Percentiles rank a stretch among this genome's conserved stretches.
phyloP scores from a whole-genome alignment of 257 asterid genomes.

The Solanum virginianum region DNA sequence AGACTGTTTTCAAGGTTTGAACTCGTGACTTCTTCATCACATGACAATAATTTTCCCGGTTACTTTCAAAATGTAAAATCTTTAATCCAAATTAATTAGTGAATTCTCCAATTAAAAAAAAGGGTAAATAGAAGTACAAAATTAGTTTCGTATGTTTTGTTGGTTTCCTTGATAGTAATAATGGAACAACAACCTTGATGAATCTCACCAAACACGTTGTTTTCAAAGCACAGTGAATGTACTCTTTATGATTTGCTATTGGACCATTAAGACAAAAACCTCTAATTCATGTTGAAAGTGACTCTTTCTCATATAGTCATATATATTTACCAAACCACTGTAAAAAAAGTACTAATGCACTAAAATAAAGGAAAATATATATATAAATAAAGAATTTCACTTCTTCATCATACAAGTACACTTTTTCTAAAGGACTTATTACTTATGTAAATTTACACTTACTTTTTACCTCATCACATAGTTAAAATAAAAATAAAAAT shows the following conservation, averaged over 20 bases:
- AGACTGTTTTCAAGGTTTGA: too few species aligned
- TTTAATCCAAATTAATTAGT: not conserved
- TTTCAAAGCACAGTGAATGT: not conserved
- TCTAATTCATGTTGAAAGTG: not conserved
- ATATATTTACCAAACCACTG: not conserved
- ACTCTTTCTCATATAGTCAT: not conserved
- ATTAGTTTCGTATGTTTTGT: not conserved
- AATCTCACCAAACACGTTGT: not conserved
- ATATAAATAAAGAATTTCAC: not conserved
- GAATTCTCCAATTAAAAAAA: not conserved
- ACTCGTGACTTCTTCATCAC: too few species aligned
- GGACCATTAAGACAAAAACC: not conserved
- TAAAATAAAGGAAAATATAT: not conserved
- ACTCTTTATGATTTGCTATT: not conserved
- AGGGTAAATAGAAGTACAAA: not conserved
- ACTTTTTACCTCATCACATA: not conserved
- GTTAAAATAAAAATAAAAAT: not conserved
- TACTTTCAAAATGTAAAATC: not conserved
- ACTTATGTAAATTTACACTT: not conserved
- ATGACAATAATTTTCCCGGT: accelerated
- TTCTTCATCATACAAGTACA: not conserved
- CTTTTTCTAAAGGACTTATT: not conserved
- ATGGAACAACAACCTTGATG: not conserved
- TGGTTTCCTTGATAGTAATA: not conserved
- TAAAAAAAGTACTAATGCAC: not conserved